phyloP scores from a whole-genome alignment of 2,329 filamentous ascomycete genomes.

The Neocatenulostroma microsporum region DNA sequence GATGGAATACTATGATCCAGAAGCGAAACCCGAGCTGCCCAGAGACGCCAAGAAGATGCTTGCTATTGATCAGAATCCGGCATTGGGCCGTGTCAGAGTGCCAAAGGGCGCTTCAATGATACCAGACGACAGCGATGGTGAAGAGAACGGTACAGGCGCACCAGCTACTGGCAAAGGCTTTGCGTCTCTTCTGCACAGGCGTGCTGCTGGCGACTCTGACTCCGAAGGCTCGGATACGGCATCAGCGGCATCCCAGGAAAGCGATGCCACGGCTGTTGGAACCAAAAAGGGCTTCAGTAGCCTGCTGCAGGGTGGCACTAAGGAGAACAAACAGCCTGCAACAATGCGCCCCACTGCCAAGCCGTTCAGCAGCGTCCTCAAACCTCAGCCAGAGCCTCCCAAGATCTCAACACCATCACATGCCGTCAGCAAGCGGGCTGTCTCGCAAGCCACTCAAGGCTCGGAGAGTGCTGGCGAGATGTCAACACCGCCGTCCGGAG shows the following conservation, averaged over 20 bases:
- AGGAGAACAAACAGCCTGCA: no score
- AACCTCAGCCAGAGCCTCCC: no score
- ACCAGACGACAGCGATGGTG: slow-evolving; percentile 4
- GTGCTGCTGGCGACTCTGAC: slow-evolving; percentile 1
- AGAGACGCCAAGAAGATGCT: slow-evolving; percentile 17
- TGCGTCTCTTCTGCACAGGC: background rate
- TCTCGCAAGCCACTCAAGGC: no score
- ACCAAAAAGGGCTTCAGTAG: no score
- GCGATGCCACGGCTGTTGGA: no score
- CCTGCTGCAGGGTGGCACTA: background rate
- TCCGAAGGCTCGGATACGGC: slow-evolving; percentile 3
- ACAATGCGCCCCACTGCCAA: no score
- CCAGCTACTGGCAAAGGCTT: background rate
- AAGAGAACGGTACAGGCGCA: slow-evolving; percentile 1
- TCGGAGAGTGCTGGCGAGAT: background rate
- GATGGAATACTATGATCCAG: slow-evolving; percentile 12
- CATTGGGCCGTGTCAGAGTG: slow-evolving; percentile 10
- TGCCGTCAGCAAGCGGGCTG: no score
- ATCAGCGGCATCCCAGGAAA: background rate
- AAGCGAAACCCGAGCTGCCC: slow-evolving; percentile 12
- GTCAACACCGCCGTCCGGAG: background rate
- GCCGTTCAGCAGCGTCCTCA: no score
- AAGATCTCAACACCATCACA: no score
- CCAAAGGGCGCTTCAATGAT: slow-evolving; percentile 12
- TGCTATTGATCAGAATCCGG: slow-evolving; percentile 8